phyloP scores from a whole-genome alignment of 2,329 filamentous ascomycete genomes.

The Aspergillaceae sp. region DNA sequence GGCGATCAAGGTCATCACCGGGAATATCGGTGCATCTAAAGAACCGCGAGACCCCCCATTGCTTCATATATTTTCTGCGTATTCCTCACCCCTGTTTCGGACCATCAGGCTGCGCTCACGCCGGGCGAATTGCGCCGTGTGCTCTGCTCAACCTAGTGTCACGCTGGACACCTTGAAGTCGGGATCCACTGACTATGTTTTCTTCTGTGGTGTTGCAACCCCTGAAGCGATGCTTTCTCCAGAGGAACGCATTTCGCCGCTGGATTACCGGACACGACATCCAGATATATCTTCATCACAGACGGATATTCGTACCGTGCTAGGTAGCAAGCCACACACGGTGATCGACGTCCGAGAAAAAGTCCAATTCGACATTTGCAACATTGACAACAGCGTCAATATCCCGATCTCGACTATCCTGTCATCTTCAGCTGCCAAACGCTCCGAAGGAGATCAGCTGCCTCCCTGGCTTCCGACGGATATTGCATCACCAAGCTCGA shows the following conservation, averaged over 20 bases:
- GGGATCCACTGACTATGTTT: slow-evolving; percentile 69
- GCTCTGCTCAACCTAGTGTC: slow-evolving; percentile 56
- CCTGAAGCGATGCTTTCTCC: slow-evolving; percentile 51
- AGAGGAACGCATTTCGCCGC: slow-evolving; percentile 59
- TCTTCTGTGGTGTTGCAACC: slow-evolving; percentile 65
- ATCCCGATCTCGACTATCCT: slow-evolving; percentile 38
- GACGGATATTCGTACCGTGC: slow-evolving; percentile 1
- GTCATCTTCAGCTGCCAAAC: slow-evolving; percentile 11
- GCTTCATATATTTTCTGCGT: slow-evolving; percentile 38
- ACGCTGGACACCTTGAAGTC: slow-evolving; percentile 53
- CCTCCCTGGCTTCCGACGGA: slow-evolving; percentile 22
- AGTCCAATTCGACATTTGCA: slow-evolving; percentile 75
- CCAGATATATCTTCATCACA: background rate
- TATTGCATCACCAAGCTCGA: slow-evolving; percentile 14
- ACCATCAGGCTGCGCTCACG: slow-evolving; percentile 64
- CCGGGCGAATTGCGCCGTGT: slow-evolving; percentile 65
- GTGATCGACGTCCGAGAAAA: slow-evolving; percentile 77
- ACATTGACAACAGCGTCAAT: slow-evolving; percentile 64
- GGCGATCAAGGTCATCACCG: slow-evolving; percentile 67
- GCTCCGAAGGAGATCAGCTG: slow-evolving; percentile 2
- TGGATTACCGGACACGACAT: slow-evolving; percentile 42
- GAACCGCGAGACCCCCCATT: slow-evolving; percentile 24
- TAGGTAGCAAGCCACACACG: slow-evolving; percentile 37
- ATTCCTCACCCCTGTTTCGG: slow-evolving; percentile 51
- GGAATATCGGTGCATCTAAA: slow-evolving; percentile 12